A percentile compares a stretch with the other conserved stretches of the same genome.
Evolutionary conservation across 768 basidiomycete genomes (phyloP).

Genomic region (Russula sp.): DNA sequence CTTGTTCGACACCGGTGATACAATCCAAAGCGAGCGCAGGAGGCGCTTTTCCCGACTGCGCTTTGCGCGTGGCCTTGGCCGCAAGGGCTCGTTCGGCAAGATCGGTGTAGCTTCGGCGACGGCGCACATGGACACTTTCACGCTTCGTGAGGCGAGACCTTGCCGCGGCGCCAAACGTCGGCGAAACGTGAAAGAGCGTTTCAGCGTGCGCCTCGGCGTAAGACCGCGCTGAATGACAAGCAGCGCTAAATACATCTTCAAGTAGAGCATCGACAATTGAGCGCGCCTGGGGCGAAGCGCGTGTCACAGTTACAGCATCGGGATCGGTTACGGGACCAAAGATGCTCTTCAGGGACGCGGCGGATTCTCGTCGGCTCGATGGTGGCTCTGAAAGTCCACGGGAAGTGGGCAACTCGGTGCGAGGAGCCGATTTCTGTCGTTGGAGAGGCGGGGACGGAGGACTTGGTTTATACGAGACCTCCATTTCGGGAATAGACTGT

Average conservation of each 20-base stretch:
- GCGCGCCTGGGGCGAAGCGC: constrained; percentile 58
- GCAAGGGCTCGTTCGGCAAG: not conserved
- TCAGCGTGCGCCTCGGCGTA: constrained; percentile 57
- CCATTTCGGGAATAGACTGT: constrained; percentile 28
- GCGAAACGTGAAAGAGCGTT: constrained; percentile 55
- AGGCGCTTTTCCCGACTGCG: not conserved
- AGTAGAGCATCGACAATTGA: constrained; percentile 70
- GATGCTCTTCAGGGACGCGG: constrained; percentile 55
- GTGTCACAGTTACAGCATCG: constrained; percentile 54
- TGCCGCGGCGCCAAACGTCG: constrained; percentile 50
- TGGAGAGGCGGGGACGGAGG: constrained; percentile 3
- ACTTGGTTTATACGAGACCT: constrained; percentile 10
- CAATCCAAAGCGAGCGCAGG: constrained; percentile 11
- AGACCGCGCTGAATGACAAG: constrained; percentile 59
- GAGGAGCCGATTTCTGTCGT: constrained; percentile 5
- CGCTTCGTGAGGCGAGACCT: constrained; percentile 53
- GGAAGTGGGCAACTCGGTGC: not conserved
- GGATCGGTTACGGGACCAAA: constrained; percentile 47
- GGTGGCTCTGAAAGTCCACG: constrained; percentile 14
- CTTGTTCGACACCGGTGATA: not conserved
- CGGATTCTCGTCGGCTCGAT: constrained; percentile 46
- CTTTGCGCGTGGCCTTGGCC: not conserved
- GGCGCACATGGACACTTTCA: constrained; percentile 61
- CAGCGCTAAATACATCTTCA: constrained; percentile 73
- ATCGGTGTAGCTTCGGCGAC: constrained; percentile 43